Evolutionary conservation across 805 yeast species (phyloP).

Genomic region (Barnettozyma wickerhamii): DNA sequence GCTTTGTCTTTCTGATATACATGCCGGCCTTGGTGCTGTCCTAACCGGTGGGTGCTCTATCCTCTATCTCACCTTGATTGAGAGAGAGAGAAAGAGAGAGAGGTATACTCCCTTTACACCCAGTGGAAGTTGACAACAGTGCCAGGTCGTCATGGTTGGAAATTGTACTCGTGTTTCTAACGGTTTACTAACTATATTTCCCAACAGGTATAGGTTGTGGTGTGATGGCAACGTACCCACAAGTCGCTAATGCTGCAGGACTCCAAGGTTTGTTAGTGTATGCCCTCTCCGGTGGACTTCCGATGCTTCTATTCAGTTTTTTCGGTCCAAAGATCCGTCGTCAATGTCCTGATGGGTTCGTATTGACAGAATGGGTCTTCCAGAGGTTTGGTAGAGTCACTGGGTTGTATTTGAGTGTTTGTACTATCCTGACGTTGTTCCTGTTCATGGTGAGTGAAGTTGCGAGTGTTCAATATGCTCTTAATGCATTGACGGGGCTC

Average conservation of each 20-base stretch:
- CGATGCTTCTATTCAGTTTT: constrained; percentile 77
- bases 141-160: constrained; percentile 2
- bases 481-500: constrained; percentile 72
- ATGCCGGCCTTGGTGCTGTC: not conserved
- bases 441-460: constrained; percentile 85
- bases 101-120: too few species aligned
- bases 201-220: constrained; percentile 88
- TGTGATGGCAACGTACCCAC: constrained; percentile 77
- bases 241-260: constrained; percentile 83
- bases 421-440: constrained; percentile 81
- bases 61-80: too few species aligned
- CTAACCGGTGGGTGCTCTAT: too few species aligned
- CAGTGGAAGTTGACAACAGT: too few species aligned
- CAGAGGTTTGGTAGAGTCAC: constrained; percentile 71
- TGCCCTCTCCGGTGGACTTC: constrained; percentile 73
- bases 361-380: constrained; percentile 92
- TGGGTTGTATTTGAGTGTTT: constrained; percentile 70
- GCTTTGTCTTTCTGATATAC: constrained; percentile 13
- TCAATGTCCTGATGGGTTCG: constrained; percentile 85
- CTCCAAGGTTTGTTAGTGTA: constrained; percentile 84
- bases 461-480: constrained; percentile 72
- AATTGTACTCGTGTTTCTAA: too few species aligned
- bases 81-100: too few species aligned
- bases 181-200: constrained; percentile 10
- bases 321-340: constrained; percentile 77